Conservation (phyloP, 2,329 filamentous ascomycete genomes). For the Claviceps purpurea region DNA sequence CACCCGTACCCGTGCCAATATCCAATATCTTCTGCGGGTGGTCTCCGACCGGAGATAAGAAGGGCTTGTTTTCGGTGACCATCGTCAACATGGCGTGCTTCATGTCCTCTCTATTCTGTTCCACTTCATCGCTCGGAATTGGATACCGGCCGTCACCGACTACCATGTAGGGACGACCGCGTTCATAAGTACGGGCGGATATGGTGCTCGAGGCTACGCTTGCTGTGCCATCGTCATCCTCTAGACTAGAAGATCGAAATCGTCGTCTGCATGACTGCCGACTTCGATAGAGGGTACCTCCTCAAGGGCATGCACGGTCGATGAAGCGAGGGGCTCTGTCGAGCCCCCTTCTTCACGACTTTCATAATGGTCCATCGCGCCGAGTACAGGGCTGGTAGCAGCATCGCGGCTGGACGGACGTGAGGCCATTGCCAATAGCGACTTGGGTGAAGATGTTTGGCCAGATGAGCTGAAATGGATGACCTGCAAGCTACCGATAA, state of each 20-base stretch:
- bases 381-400: no score
- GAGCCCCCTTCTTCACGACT: not conserved
- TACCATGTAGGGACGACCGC: slow-evolving; percentile 17
- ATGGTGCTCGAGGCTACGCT: slow-evolving; percentile 7
- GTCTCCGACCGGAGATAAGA: slow-evolving; percentile 26
- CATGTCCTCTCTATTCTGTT: slow-evolving; percentile 26
- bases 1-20: slow-evolving; percentile 21
- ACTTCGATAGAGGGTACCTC: slow-evolving; percentile 1
- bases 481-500: not conserved
- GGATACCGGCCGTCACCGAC: slow-evolving; percentile 22
- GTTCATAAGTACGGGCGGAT: slow-evolving; percentile 6
- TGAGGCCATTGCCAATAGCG: not conserved
- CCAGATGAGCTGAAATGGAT: not conserved
- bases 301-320: slow-evolving; percentile 1
- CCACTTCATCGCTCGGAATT: slow-evolving; percentile 25
- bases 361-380: no score
- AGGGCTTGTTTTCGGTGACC: slow-evolving; percentile 22
- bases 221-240: slow-evolving; percentile 2
- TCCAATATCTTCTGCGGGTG: slow-evolving; percentile 24
- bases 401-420: not conserved
- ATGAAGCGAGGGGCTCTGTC: not conserved
- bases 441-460: not conserved
- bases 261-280: slow-evolving; percentile 1
- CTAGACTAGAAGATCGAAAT: slow-evolving; percentile 4
- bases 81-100: slow-evolving; percentile 25